Base-by-base conservation (phyloP, 2,329 filamentous ascomycete genomes). In the Westerdykella sp. region DNA sequence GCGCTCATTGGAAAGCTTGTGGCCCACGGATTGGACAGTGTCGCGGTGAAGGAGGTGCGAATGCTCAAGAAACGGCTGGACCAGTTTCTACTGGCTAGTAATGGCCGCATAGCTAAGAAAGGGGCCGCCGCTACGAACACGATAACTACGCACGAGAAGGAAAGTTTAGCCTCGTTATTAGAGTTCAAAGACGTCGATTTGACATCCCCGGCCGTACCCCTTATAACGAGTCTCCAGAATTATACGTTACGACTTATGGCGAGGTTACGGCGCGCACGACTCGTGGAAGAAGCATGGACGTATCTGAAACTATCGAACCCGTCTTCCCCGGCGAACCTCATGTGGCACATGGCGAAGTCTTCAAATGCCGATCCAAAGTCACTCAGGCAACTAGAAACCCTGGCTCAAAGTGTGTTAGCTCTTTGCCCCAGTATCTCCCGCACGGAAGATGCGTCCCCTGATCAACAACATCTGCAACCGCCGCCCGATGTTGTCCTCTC, bases 1-100 rank as follows among this genome's bases (percentile, higher is more conserved):
- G 80, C 82, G 0, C 73, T 90, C 41, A 67, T 84, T 32, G 77
- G 78, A 32, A 87, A 82, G 58, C 70, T 90, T 1, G 68, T 88
- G 12, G 69, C 72, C 0, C 70, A 87, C 38, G 78, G 79, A 1
- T 63, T 89, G 40, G 77, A 84, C 37, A 78, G 81, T n/a, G 71
- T 83, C 44, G 85, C 86, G 0, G 65, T 80, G 34, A 85, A 81
- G 56, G 85, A 90, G 55, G 61, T 90, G 45, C 72, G 78, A 34
- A 68, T 81, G 10, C 61, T 90, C 50, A 88, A 86, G 61, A 74
- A 69, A 46, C 74, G 80, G 25, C 54, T 90, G 35, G 79, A 84
- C 18, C 43, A 14, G 15, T 55, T 56, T 36, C 41, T 65, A 15
- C 56, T 48, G 2, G 39, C 46, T 13, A 38, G 43, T n/a, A 40